These are phyloP conservation scores for Oryza brachyantha DNA, from an alignment of 176 grass and related monocot genomes.

Conservation along the genomic window DNA sequence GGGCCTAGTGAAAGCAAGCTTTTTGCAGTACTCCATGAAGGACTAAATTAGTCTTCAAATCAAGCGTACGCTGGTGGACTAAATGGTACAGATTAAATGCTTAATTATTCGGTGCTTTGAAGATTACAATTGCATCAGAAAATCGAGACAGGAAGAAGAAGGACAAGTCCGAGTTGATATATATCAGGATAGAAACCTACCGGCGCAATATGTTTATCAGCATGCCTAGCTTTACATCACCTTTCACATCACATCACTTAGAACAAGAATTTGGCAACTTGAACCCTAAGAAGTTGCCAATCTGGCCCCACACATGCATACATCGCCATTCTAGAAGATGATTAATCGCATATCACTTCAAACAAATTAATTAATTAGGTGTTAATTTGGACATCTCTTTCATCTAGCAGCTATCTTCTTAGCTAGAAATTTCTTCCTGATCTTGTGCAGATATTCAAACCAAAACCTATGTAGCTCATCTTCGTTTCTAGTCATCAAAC, in stretches of 20 bases:
- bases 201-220: conserved; percentile 26
- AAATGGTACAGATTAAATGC: not conserved
- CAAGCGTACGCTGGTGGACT: conserved; percentile 3
- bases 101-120: conserved; percentile 20
- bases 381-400: conserved; percentile 36
- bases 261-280: conserved; percentile 40
- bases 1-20: not conserved
- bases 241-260: conserved; percentile 40
- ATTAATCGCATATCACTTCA: conserved; percentile 16
- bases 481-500: conserved; percentile 32
- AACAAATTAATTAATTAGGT: not conserved
- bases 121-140: conserved; percentile 31
- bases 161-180: conserved; percentile 28
- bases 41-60: conserved; percentile 1
- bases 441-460: conserved; percentile 34
- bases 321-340: conserved; percentile 39
- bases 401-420: conserved; percentile 39
- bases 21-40: not conserved
- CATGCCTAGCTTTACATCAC: conserved; percentile 51
- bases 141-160: conserved; percentile 28
- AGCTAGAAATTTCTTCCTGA: conserved; percentile 36
- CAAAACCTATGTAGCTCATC: not conserved
- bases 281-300: conserved; percentile 40
- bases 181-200: conserved; percentile 39
- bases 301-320: conserved; percentile 1